A percentile compares a stretch with the other conserved stretches of the same genome.
Evolutionary conservation across 208 protist species (phyloP).

Genomic region (Trypanosoma brucei): DNA sequence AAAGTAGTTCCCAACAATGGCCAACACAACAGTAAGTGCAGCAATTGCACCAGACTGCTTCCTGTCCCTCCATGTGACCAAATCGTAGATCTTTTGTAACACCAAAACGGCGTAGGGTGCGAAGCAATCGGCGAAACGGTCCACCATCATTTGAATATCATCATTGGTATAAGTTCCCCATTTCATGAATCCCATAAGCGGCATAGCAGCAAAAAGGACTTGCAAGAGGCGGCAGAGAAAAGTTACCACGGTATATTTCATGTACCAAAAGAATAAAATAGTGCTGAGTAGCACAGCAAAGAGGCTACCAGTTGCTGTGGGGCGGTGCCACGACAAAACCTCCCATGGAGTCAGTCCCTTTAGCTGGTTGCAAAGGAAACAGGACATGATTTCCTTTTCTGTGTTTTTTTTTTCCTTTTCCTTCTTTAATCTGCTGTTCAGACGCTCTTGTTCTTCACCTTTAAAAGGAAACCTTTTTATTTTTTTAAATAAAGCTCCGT

Average conservation of each 20-base stretch:
- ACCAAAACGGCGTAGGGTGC: constrained; percentile 34
- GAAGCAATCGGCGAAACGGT: constrained; percentile 42
- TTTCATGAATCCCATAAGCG: constrained; percentile 28
- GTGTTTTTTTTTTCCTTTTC: neutral
- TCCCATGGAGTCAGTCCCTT: constrained; percentile 41
- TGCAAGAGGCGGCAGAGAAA: constrained; percentile 50
- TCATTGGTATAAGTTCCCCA: constrained; percentile 25
- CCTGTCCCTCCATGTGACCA: constrained; percentile 68
- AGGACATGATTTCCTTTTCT: constrained; percentile 1
- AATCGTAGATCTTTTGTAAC: constrained; percentile 21
- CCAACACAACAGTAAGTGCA: constrained; percentile 34
- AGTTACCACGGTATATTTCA: constrained; percentile 77
- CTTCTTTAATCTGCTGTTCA: neutral
- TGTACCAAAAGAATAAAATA: constrained; percentile 56
- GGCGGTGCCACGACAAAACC: constrained; percentile 65
- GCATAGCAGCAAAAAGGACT: constrained; percentile 38
- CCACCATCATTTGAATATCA: constrained; percentile 44
- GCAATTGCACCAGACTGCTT: constrained; percentile 43
- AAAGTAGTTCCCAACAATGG: constrained; percentile 69
- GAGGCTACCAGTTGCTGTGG: constrained; percentile 44
- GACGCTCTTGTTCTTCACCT: no score
- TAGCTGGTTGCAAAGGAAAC: constrained; percentile 29
- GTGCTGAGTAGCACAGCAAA: constrained; percentile 29
- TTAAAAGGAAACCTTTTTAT: no score
- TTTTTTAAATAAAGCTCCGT: no score